Percentiles rank a stretch among this genome's conserved stretches.
phyloP scores from a whole-genome alignment of 2,329 filamentous ascomycete genomes.

The Daldinia eschscholtzii region DNA sequence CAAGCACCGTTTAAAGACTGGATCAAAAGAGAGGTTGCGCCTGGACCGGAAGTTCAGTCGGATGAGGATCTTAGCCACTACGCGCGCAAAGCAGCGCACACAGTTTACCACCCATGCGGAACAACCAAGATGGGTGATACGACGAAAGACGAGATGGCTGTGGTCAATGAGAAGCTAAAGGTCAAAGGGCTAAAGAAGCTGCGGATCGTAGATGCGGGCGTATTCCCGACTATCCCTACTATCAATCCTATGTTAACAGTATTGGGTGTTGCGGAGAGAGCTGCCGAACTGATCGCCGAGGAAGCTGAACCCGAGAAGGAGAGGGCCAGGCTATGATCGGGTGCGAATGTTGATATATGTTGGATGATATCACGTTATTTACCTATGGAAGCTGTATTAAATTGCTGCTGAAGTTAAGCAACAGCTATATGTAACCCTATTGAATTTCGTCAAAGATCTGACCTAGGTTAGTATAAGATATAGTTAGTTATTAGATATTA shows the following conservation, averaged over 20 bases:
- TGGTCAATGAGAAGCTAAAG: slow-evolving; percentile 82
- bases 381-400: neutral
- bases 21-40: slow-evolving; percentile 85
- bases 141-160: slow-evolving; percentile 75
- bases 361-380: neutral
- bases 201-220: slow-evolving; percentile 85
- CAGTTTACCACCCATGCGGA: slow-evolving; percentile 89
- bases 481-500: no score
- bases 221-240: slow-evolving; percentile 88
- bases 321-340: slow-evolving; percentile 50
- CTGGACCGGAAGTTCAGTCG: slow-evolving; percentile 77
- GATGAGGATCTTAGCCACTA: slow-evolving; percentile 88
- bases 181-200: slow-evolving; percentile 79
- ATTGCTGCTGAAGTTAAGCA: neutral
- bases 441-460: neutral
- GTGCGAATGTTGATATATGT: slow-evolving; percentile 4
- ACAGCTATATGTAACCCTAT: neutral
- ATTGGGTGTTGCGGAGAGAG: slow-evolving; percentile 83
- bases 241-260: slow-evolving; percentile 95
- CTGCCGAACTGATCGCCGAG: slow-evolving; percentile 84
- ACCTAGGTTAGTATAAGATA: neutral
- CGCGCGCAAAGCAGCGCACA: slow-evolving; percentile 83
- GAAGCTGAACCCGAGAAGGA: slow-evolving; percentile 66
- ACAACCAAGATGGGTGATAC: slow-evolving; percentile 92
- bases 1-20: slow-evolving; percentile 83